Conservation (phyloP, 371 early-diverging fungal species). For the Thermomucor indicae-seudaticae region DNA sequence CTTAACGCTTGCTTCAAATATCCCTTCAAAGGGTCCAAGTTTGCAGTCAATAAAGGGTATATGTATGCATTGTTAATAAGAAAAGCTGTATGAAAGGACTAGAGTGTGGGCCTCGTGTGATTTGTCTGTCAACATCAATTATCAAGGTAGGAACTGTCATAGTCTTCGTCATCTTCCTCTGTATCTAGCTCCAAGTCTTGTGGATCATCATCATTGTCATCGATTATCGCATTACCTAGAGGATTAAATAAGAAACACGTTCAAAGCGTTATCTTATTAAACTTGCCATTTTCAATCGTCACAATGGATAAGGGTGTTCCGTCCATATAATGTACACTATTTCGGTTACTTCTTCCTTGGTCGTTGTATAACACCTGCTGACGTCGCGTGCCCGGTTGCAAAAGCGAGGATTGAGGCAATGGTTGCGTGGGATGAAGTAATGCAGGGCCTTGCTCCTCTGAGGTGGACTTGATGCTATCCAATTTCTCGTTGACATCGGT, state of each 20-base stretch:
- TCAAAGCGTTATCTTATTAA: neutral
- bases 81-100: too few relatives aligned
- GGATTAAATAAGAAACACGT: neutral
- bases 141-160: slow-evolving; percentile 6
- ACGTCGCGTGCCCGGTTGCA: slow-evolving; percentile 3
- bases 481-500: neutral
- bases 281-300: slow-evolving; percentile 27
- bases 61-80: too few relatives aligned
- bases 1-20: too few relatives aligned
- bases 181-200: slow-evolving; percentile 4
- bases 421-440: neutral
- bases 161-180: neutral
- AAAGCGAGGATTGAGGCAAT: neutral
- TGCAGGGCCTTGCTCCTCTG: neutral
- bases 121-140: too few relatives aligned
- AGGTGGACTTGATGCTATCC: neutral
- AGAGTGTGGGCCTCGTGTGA: too few relatives aligned
- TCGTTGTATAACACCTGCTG: slow-evolving; percentile 3
- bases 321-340: slow-evolving; percentile 43
- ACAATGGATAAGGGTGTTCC: slow-evolving; percentile 40
- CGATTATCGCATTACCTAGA: slow-evolving; percentile 4
- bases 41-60: too few relatives aligned
- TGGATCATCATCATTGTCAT: slow-evolving; percentile 5
- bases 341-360: slow-evolving; percentile 27
- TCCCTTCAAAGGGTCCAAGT: too few relatives aligned